A percentile compares a stretch with the other conserved stretches of the same genome.
Conservation (phyloP, 139 green algal species). For the Chlorella sp. region DNA sequence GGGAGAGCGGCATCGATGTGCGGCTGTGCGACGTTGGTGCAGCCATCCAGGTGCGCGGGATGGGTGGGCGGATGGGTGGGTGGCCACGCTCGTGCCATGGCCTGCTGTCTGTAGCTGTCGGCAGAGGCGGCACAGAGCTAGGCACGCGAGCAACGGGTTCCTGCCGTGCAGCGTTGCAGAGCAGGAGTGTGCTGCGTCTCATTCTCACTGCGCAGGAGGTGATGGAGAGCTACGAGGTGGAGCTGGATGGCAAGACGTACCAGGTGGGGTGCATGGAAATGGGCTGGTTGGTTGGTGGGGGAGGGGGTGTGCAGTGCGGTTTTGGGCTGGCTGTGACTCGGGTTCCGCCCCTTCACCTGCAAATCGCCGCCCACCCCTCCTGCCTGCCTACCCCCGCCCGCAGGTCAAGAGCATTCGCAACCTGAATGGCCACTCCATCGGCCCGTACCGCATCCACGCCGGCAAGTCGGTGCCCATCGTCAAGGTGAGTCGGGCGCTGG, state of each 20-base stretch:
- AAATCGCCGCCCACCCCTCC: not conserved
- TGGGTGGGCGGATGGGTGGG: too few relatives aligned
- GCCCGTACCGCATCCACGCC: conserved; percentile 95
- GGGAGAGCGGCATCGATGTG: conserved; percentile 93
- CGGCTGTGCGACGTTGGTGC: conserved; percentile 96
- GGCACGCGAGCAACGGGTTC: too few relatives aligned
- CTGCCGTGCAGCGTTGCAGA: too few relatives aligned
- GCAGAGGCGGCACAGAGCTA: too few relatives aligned
- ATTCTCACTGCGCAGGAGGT: conserved; percentile 67
- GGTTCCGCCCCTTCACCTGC: too few relatives aligned
- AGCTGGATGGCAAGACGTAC: conserved; percentile 94
- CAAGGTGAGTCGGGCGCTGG: conserved; percentile 45
- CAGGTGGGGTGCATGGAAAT: conserved; percentile 47
- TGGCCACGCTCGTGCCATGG: too few relatives aligned
- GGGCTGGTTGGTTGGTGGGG: too few relatives aligned
- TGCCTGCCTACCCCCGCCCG: not conserved
- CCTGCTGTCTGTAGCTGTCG: too few relatives aligned
- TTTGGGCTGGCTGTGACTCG: not conserved
- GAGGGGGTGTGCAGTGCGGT: too few relatives aligned
- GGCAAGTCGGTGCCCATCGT: conserved; percentile 89
- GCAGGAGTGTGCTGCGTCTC: not conserved
- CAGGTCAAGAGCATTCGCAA: conserved; percentile 80
- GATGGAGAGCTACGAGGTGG: conserved; percentile 96
- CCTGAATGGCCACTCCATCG: conserved; percentile 98
- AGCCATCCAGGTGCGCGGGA: conserved; percentile 80